Percentiles rank a stretch among this genome's conserved stretches.
Evolutionary conservation across 2,329 filamentous ascomycete genomes (phyloP).

Genomic region (Ophiobolus disseminans): DNA sequence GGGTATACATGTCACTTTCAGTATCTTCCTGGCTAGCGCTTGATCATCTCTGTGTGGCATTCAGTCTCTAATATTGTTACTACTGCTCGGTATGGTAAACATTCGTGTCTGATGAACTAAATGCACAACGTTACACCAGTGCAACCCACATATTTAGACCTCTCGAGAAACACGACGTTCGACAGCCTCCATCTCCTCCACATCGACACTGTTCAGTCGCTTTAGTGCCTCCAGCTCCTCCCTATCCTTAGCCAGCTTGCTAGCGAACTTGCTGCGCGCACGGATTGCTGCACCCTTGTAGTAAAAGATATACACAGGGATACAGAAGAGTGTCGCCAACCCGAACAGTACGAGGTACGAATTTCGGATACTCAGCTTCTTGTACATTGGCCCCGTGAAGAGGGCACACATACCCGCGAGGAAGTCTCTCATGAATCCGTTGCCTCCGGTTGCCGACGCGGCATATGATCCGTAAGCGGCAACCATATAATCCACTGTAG

Average conservation of each 20-base stretch:
- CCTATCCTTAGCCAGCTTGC: constrained; percentile 29
- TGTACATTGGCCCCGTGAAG: constrained; percentile 49
- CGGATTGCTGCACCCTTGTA: constrained; percentile 62
- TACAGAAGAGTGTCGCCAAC: constrained; percentile 57
- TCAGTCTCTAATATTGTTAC: too few species aligned
- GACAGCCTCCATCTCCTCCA: too few species aligned
- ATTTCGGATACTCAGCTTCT: constrained; percentile 33
- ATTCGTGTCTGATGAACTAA: too few species aligned
- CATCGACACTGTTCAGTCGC: too few species aligned
- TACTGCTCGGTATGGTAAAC: too few species aligned
- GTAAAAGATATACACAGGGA: constrained; percentile 65
- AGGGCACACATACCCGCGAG: constrained; percentile 75
- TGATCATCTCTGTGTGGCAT: too few species aligned
- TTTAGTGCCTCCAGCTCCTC: too few species aligned
- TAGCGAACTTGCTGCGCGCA: constrained; percentile 39
- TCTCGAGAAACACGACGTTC: not conserved
- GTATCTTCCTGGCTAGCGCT: too few species aligned
- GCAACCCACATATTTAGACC: not conserved
- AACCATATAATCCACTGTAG: constrained; percentile 80
- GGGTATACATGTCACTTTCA: too few species aligned
- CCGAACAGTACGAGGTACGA: constrained; percentile 55
- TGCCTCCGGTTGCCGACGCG: constrained; percentile 77
- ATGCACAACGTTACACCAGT: too few species aligned
- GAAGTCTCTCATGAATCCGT: constrained; percentile 77
- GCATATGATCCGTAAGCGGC: constrained; percentile 72